Evolutionary conservation across 257 asterid species (phyloP).

Genomic region (Mitragyna speciosa): DNA sequence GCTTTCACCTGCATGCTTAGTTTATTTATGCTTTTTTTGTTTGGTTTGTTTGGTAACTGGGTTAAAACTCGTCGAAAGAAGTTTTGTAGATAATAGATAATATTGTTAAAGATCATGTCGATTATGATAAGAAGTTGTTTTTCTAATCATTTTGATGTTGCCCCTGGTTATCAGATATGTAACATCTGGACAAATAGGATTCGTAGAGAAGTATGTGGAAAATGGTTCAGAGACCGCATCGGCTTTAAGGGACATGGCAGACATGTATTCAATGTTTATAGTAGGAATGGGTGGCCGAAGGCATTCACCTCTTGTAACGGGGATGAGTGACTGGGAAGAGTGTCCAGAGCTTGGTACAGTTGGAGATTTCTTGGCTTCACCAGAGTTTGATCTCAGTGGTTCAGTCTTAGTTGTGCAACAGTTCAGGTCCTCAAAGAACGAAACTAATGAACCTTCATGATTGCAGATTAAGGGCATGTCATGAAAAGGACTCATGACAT

Average conservation of each 20-base stretch:
- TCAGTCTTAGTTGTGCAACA: slow-evolving; percentile 90
- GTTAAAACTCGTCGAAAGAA: background rate
- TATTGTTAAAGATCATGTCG: background rate
- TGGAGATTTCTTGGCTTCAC: slow-evolving; percentile 94
- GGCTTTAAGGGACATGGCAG: slow-evolving; percentile 86
- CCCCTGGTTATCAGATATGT: slow-evolving; percentile 55
- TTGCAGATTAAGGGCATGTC: background rate
- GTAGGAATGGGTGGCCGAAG: slow-evolving; percentile 87
- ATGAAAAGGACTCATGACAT: background rate
- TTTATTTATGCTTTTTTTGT: background rate
- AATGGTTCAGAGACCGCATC: slow-evolving; percentile 75
- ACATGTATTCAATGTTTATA: slow-evolving; percentile 87
- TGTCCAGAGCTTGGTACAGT: slow-evolving; percentile 97
- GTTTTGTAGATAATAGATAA: background rate
- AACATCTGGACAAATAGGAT: slow-evolving; percentile 87
- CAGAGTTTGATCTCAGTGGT: slow-evolving; percentile 85
- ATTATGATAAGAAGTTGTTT: background rate
- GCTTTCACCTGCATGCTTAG: background rate
- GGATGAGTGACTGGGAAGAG: slow-evolving; percentile 99
- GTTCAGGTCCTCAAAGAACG: slow-evolving; percentile 51
- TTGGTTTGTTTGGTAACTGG: background rate
- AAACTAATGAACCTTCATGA: slow-evolving; percentile 22
- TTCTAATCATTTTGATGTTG: background rate
- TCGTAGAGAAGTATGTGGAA: slow-evolving; percentile 81
- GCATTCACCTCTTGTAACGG: slow-evolving; percentile 61